Conservation (phyloP, 2,329 filamentous ascomycete genomes). For the Alternaria angustiovoidea region DNA sequence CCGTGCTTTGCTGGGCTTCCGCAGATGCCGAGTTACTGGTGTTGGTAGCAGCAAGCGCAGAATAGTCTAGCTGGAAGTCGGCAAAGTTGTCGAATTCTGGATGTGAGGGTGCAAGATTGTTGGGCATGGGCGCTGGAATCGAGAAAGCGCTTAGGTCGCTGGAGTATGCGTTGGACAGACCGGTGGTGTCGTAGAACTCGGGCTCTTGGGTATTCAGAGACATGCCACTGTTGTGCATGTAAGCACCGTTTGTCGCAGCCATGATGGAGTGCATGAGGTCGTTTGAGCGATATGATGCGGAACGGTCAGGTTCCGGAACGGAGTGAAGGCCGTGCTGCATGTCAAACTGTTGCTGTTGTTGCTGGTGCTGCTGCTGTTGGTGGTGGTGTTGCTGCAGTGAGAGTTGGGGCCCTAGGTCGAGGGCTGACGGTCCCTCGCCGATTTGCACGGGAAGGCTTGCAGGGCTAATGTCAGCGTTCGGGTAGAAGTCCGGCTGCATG, state of each 20-base stretch:
- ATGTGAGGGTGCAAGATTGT: constrained; percentile 31
- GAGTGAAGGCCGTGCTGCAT: constrained; percentile 45
- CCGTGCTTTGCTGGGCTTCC: constrained; percentile 42
- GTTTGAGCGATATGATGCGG: constrained; percentile 38
- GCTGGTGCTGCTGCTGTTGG: constrained; percentile 32
- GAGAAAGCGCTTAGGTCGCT: constrained; percentile 35
- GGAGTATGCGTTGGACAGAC: constrained; percentile 30
- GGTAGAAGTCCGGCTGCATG: constrained; percentile 39
- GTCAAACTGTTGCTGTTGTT: constrained; percentile 41
- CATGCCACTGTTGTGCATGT: constrained; percentile 40
- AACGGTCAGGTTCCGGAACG: constrained; percentile 44
- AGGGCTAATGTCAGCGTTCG: constrained; percentile 48
- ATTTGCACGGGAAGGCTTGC: constrained; percentile 44
- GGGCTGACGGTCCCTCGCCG: constrained; percentile 41
- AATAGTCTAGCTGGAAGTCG: constrained; percentile 41
- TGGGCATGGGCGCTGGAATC: constrained; percentile 32
- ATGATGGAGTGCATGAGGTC: constrained; percentile 50
- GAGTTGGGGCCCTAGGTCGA: constrained; percentile 44
- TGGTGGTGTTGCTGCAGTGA: constrained; percentile 39
- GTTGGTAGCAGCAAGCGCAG: constrained; percentile 32
- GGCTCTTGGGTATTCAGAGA: constrained; percentile 35
- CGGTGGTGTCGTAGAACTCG: constrained; percentile 35
- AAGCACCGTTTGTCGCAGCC: constrained; percentile 46
- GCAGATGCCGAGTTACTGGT: constrained; percentile 31
- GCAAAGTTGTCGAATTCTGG: constrained; percentile 35